phyloP scores from a whole-genome alignment of 345 rosid genomes.

The Sisymbrium altissimum region DNA sequence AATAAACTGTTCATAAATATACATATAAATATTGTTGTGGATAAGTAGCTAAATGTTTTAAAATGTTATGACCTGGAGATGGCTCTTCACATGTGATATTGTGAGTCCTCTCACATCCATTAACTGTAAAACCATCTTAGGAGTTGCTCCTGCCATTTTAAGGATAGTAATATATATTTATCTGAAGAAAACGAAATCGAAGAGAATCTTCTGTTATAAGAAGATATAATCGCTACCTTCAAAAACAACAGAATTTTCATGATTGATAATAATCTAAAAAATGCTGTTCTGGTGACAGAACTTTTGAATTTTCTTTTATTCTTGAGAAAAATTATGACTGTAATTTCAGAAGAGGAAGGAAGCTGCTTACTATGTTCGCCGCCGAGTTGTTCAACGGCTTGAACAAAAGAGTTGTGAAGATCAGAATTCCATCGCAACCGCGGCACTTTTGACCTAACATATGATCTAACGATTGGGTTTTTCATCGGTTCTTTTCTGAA shows the following conservation, averaged over 20 bases:
- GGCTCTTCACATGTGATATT: slow-evolving; percentile 82
- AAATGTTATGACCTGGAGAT: slow-evolving; percentile 54
- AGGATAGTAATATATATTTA: neutral
- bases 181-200: neutral
- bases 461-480: slow-evolving; percentile 47
- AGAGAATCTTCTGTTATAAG: neutral
- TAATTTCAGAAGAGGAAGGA: neutral
- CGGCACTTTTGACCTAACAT: slow-evolving; percentile 73
- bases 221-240: neutral
- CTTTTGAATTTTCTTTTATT: neutral
- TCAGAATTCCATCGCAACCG: slow-evolving; percentile 79
- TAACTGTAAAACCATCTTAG: slow-evolving; percentile 72
- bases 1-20: neutral
- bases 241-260: neutral
- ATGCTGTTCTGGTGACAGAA: neutral
- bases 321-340: neutral
- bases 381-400: slow-evolving; percentile 73
- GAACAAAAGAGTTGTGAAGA: slow-evolving; percentile 73
- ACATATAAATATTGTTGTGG: neutral
- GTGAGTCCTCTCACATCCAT: slow-evolving; percentile 83
- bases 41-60: neutral
- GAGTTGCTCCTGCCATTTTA: slow-evolving; percentile 60
- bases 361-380: slow-evolving; percentile 66
- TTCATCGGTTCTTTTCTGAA: slow-evolving; percentile 15
- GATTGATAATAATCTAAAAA: neutral